Evolutionary conservation across 2,329 filamentous ascomycete species (phyloP).

Genomic region (Alternaria brassicicola): DNA sequence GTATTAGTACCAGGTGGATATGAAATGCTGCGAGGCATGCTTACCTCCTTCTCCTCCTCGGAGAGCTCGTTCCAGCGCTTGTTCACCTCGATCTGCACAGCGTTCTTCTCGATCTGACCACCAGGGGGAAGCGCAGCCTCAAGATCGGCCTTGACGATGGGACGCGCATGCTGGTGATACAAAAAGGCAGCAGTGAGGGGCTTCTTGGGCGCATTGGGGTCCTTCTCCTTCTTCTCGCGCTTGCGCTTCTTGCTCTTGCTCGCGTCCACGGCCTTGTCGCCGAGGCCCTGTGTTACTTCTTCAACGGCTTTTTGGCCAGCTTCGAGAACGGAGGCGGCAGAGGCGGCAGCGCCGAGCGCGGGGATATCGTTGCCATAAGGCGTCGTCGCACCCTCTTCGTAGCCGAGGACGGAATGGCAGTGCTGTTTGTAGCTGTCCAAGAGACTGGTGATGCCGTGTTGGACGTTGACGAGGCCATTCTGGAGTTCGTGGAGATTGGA

Average conservation of each 20-base stretch:
- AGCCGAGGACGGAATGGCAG: slow-evolving; percentile 75
- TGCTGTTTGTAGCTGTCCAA: slow-evolving; percentile 86
- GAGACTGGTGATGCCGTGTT: slow-evolving; percentile 73
- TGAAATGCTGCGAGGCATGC: slow-evolving; percentile 21
- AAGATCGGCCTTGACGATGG: slow-evolving; percentile 75
- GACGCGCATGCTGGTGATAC: slow-evolving; percentile 87
- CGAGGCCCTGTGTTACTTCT: slow-evolving; percentile 27
- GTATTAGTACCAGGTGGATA: not conserved
- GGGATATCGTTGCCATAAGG: slow-evolving; percentile 49
- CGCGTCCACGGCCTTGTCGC: slow-evolving; percentile 17
- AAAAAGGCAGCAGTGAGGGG: slow-evolving; percentile 94
- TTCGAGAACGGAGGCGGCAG: slow-evolving; percentile 38
- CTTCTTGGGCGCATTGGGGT: slow-evolving; percentile 93
- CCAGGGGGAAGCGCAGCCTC: slow-evolving; percentile 61
- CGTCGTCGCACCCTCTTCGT: slow-evolving; percentile 49
- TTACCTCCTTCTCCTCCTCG: slow-evolving; percentile 71
- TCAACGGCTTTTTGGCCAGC: slow-evolving; percentile 32
- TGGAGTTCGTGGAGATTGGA: slow-evolving; percentile 80
- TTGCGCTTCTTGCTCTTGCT: slow-evolving; percentile 68
- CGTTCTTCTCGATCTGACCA: slow-evolving; percentile 77
- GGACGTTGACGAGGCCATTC: slow-evolving; percentile 53
- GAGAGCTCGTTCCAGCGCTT: slow-evolving; percentile 83
- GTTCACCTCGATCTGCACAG: slow-evolving; percentile 86
- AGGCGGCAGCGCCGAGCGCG: slow-evolving; percentile 9
- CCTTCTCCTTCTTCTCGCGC: slow-evolving; percentile 76